Evolutionary conservation across 345 rosid genomes (phyloP).

Genomic region (Psidium guajava): DNA sequence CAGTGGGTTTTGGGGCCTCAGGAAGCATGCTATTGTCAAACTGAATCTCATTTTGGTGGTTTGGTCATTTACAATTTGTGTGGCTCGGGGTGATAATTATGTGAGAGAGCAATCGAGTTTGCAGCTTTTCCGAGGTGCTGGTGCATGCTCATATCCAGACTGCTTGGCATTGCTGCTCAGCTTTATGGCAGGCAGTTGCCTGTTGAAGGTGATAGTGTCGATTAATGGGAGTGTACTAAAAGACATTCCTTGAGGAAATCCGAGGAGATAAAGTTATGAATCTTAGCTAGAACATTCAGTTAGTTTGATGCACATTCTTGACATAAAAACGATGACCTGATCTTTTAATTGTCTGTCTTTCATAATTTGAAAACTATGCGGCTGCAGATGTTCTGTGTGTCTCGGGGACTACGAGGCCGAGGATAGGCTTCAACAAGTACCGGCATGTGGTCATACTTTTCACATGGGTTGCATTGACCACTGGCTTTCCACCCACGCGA

Average conservation of each 20-base stretch:
- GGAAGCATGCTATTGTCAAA: background rate
- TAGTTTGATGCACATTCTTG: background rate
- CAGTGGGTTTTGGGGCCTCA: background rate
- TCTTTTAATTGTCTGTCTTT: background rate
- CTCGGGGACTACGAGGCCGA: slow-evolving; percentile 74
- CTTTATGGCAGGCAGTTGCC: background rate
- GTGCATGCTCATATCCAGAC: background rate
- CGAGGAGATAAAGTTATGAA: background rate
- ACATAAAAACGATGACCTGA: background rate
- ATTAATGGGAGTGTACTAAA: background rate
- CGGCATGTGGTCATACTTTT: slow-evolving; percentile 74
- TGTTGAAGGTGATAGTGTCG: background rate
- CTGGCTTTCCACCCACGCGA: slow-evolving; percentile 76
- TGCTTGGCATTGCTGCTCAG: background rate
- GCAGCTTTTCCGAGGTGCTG: background rate
- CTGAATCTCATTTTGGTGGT: background rate
- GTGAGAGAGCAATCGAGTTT: background rate
- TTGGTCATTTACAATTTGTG: background rate
- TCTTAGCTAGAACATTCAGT: background rate
- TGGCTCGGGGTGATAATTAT: background rate
- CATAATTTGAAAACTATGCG: background rate
- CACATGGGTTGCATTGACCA: slow-evolving; percentile 90
- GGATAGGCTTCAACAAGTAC: slow-evolving; percentile 78
- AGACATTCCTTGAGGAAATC: background rate
- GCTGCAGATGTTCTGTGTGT: slow-evolving; percentile 70